Base-by-base conservation (phyloP, 208 protist species). In the Trypanosomatidae sp. region DNA sequence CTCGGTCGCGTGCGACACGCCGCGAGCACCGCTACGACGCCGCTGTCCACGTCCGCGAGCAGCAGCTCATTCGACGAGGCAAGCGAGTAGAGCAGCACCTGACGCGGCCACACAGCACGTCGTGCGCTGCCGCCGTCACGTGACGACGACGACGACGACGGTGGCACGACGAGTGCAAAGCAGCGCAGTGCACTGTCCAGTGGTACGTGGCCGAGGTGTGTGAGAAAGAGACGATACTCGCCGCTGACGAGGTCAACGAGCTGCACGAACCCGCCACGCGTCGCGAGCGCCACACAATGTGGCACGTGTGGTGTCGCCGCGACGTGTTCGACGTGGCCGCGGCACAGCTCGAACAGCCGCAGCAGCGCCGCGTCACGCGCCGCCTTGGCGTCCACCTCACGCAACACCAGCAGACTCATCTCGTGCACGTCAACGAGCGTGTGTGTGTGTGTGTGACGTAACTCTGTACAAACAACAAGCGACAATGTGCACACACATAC, bases 31-130 rank as follows among this genome's bases (percentile, higher is more conserved):
- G 21, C 32, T 45, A 88, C 71, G 26, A 8, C 43, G 3, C 76
- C 78, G 1, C 50, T 48, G 33, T 70, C 56, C 28, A 83, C 57
- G 25, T 85, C 61, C 4, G 69, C 71, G n/a, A 84, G 6, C 2
- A 92, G 73, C 3, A 92, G 62, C 52, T 92, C 76, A 44, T 92
- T 92, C 4, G 83, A 92, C 66, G 77, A 85, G 21, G 71, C 30
- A 20, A 92, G 64, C 3, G 75, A 81, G 48, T 84, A 88, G 3
- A 83, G 43, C 25, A 87, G 48, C 15, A 21, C 35, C 27, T n/a
- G n/a, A n/a, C n/a, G n/a, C n/a, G n/a, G n/a, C n/a, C n/a, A n/a
- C n/a, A n/a, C n/a, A n/a, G n/a, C n/a, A n/a, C n/a, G n/a, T n/a
- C n/a, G n/a, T n/a, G n/a, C n/a, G n/a, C n/a, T n/a, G n/a, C n/a